Evolutionary conservation across 2,329 filamentous ascomycete genomes (phyloP), one percentile per base, ranked within the genome.

Genomic region (Aspergillus sp.): DNA sequence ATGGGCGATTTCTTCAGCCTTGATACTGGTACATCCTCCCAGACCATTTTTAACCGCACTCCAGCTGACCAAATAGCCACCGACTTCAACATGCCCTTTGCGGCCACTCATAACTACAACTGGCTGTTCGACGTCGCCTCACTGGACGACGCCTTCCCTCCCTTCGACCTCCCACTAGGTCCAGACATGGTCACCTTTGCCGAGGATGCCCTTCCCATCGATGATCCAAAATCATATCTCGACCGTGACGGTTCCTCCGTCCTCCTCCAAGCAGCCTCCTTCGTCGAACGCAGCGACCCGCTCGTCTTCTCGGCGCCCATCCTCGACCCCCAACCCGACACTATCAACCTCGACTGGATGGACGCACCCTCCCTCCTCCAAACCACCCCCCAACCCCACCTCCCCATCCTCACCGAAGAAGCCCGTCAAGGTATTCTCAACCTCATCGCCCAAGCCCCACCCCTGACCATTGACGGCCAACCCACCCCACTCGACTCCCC

Each of bases 61-160:
- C 25, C n/a, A 38, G 15, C 52, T 54, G 25, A 52, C 15, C 21
- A 19, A 6, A n/a, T 2, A 69, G 85, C 85, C 30, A 86, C 81
- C 66, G 86, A 85, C 0, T 88, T 88, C 69, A 88, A 88, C 57
- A 86, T 86, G 74, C 86, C 86, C 5, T 88, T 86, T 70, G 87
- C 86, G 2, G 87, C 86, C 1, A 84, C 84, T 61, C 79, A 79
- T 62, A 86, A 88, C 58, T 88, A 88, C 67, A 85, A 84, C 59
- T 88, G 86, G 85, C 69, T 88, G 2, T 88, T 88, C 65, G 81
- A 84, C 41, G 68, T 73, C 11, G 59, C 67, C 13, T 73, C 67
- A 48, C 70, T 83, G 58, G 76, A 80, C 56, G 70, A 72, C 32
- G 70, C 66, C 8, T 72, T 72, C 19, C 57, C 68, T 38, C 68